Base-by-base conservation (phyloP, 768 basidiomycete genomes). In the Rubroboletus satanas region DNA sequence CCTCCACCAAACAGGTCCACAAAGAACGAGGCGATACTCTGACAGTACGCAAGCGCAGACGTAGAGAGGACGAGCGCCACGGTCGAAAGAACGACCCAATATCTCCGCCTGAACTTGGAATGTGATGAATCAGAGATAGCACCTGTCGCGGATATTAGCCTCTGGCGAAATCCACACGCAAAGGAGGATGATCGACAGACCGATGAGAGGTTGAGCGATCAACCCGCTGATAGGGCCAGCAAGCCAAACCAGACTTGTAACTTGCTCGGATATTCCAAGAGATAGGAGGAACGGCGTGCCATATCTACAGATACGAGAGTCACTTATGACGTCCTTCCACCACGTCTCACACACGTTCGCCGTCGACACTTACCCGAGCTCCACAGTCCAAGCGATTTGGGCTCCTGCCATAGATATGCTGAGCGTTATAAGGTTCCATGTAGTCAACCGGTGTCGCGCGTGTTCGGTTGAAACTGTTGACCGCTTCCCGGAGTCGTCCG, bases 141-240 rank as follows among this genome's bases (percentile, higher is more conserved):
- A 58, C 94, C 93, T 95, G 57, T 21, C 28, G 28, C 18, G 51
- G 51, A 51, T 26, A 49, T 62, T 17, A 58, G 29, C 52, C 21
- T 26, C 50, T 36, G 28, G 45, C 43, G 18, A 42, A 29, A 50
- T 42, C 23, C 33, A 32, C 48, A 32, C 47, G 12, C 52, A 47
- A 39, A 51, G 29, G 38, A 29, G 9, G 54, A 15, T 33, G 17
- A 18, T 39, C 17, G 15, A 54, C 54, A 42, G n/a, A 92, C 96
- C 97, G 62, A 99, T 97, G 52, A 98, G 79, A n/a, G 97, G 97
- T 69, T 99, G 97, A 5, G 94, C 94, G 48, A 99, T 76, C 44
- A 99, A 77, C 15, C 97, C 97, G 58, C 91, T 93, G 56, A 99
- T 92, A 5, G 97, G 97, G 10, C 96, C 90, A 53, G 90, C 90